Base-by-base conservation (phyloP, 192 early-diverging fungal species). In the Coemansia sp. region DNA sequence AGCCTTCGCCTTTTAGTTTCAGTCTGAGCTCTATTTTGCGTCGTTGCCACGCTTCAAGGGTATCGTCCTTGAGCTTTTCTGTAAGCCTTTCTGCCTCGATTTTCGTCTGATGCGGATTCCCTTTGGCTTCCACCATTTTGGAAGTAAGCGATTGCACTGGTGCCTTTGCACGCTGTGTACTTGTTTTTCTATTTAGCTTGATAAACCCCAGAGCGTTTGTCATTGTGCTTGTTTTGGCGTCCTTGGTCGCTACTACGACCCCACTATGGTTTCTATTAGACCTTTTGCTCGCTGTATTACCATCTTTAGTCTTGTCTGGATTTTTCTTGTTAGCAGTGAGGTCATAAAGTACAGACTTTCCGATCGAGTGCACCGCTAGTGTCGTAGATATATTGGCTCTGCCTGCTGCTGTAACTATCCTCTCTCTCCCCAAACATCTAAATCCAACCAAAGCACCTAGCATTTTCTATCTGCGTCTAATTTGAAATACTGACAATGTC, bases 1-100 rank as follows among this genome's bases (percentile, higher is more conserved):
- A 82, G 6, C 39, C 45, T 15, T 70, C 61, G 39, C 49, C 68
- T 32, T 68, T 71, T 11, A 66, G 64, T 37, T 82, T 82, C 10
- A 82, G 67, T 69, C 65, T 76, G 22, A 76, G 65, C 67, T 82
- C 79, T 45, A 82, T 82, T 46, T 82, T 82, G 62, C 79, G 79
- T 56, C 79, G 73, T 61, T 76, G 70, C 79, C 79, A 82, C 21
- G 67, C 74, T 0, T 46, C 74, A 41, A 82, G 61, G 9, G 67
- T 61, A 11, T 40, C 6, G 36, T 76, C 73, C 40, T 73, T 73
- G 12, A 76, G 62, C 51, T 59, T 39, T 21, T 65, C 69, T 12
- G 56, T 60, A 61, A 73, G 59, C 13, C 45, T 59, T 36, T 57
- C 48, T 57, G 60, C 67, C 12, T 61, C 62, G 15, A 57, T 58